Conservation (phyloP, 352 stramenopile genomes). For the Plasmopara viticola region DNA sequence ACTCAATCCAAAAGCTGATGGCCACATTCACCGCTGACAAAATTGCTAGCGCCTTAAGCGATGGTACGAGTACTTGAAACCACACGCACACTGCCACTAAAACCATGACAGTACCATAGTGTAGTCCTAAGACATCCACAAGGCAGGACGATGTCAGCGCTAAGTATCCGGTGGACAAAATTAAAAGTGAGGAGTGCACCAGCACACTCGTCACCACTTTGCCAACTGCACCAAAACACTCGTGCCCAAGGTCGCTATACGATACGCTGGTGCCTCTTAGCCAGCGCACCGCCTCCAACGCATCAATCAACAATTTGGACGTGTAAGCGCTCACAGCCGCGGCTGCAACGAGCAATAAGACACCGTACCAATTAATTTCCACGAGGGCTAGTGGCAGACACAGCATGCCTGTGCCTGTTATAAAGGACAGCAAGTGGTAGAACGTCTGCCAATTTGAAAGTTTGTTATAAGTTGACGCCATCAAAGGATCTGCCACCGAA, state of each 20-base stretch:
- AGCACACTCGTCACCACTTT: constrained; percentile 36
- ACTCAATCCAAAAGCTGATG: constrained; percentile 75
- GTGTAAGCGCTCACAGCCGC: constrained; percentile 52
- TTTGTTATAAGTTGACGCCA: constrained; percentile 11
- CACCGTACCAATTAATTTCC: constrained; percentile 72
- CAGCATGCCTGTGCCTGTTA: constrained; percentile 66
- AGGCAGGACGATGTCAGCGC: constrained; percentile 53
- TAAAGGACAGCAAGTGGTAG: constrained; percentile 71
- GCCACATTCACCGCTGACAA: constrained; percentile 71
- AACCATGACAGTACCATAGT: constrained; percentile 47
- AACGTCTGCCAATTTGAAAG: constrained; percentile 59
- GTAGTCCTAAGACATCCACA: constrained; percentile 48
- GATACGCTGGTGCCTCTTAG: constrained; percentile 50
- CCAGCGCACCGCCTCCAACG: constrained; percentile 69
- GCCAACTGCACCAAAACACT: constrained; percentile 50
- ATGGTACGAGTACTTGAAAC: constrained; percentile 64
- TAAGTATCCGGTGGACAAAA: constrained; percentile 54
- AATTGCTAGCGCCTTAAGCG: constrained; percentile 45
- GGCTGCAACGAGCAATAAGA: constrained; percentile 50
- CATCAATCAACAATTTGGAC: constrained; percentile 56
- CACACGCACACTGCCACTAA: constrained; percentile 46
- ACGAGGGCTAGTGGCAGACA: constrained; percentile 67
- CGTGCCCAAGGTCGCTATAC: constrained; percentile 62
- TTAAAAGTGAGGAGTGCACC: constrained; percentile 53
- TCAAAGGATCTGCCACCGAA: constrained; percentile 10